These are phyloP conservation scores for Sarocladium brachiariae DNA, from an alignment of 2,329 filamentous ascomycete species.

Conservation along the genomic window DNA sequence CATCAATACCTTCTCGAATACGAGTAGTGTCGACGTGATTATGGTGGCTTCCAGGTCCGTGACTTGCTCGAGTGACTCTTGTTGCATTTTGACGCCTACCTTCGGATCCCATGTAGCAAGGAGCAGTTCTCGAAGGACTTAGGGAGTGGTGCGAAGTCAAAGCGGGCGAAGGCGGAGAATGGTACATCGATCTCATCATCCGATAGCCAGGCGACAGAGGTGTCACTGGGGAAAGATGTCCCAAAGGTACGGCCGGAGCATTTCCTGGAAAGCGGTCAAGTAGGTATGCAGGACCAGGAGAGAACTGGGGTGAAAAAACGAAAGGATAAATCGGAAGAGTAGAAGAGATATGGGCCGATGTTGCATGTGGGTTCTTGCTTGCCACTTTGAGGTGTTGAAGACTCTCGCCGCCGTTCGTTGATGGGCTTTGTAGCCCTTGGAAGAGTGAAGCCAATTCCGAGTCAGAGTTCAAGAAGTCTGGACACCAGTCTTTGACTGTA, in stretches of 20 bases:
- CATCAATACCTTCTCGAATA: slow-evolving; percentile 61
- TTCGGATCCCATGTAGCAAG: slow-evolving; percentile 28
- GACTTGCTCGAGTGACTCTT: slow-evolving; percentile 37
- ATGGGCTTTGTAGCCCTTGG: neutral
- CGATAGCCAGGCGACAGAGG: slow-evolving; percentile 25
- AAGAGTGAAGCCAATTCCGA: neutral
- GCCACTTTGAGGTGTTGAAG: neutral
- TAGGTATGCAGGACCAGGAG: slow-evolving; percentile 21
- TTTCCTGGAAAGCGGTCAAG: slow-evolving; percentile 20
- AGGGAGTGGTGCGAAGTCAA: slow-evolving; percentile 30
- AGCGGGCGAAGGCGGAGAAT: slow-evolving; percentile 26
- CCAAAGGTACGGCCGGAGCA: slow-evolving; percentile 10
- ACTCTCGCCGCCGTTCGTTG: neutral
- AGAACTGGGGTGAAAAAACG: slow-evolving; percentile 24
- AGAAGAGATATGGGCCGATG: neutral
- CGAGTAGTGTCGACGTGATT: slow-evolving; percentile 55
- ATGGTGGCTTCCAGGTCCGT: slow-evolving; percentile 41
- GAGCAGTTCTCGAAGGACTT: slow-evolving; percentile 31
- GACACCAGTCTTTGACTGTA: neutral
- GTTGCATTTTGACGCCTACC: slow-evolving; percentile 43
- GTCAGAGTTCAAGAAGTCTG: neutral
- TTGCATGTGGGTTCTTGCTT: neutral
- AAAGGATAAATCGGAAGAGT: slow-evolving; percentile 24
- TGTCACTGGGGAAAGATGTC: slow-evolving; percentile 16
- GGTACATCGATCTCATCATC: slow-evolving; percentile 22